Conservation (phyloP, 257 asterid genomes). For the Pogostemon cablin region DNA sequence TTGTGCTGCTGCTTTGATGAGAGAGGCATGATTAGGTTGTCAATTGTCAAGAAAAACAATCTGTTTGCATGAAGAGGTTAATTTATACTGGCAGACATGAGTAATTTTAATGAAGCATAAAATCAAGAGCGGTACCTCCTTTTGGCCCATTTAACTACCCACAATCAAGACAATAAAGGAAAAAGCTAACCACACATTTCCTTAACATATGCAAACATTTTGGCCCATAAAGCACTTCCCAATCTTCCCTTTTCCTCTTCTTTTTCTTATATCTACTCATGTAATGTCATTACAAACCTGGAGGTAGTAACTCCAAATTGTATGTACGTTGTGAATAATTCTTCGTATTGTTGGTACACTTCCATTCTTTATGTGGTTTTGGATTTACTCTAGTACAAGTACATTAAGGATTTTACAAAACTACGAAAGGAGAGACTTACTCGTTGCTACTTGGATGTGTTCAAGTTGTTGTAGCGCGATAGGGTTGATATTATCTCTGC, state of each 20-base stretch:
- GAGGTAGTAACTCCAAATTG: not conserved
- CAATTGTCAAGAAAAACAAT: not conserved
- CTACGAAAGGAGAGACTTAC: conserved; percentile 26
- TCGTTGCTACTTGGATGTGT: conserved; percentile 47
- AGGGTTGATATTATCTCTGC: conserved; percentile 66
- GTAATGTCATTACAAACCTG: conserved; percentile 8
- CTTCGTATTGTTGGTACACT: not conserved
- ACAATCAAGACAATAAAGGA: conserved; percentile 40
- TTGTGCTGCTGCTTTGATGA: conserved; percentile 8
- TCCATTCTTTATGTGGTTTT: conserved; percentile 23
- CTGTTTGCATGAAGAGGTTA: not conserved
- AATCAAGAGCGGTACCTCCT: conserved; percentile 29
- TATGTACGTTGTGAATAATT: not conserved
- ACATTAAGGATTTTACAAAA: conserved; percentile 22
- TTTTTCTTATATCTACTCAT: conserved; percentile 13
- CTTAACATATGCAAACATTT: conserved; percentile 29
- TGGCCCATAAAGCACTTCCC: conserved; percentile 28
- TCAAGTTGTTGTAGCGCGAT: conserved; percentile 46
- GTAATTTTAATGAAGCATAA: conserved; percentile 30
- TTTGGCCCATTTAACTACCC: conserved; percentile 41
- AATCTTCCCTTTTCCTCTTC: conserved; percentile 27
- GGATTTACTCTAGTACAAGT: conserved; percentile 27
- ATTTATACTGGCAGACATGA: conserved; percentile 35
- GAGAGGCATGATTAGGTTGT: no score
- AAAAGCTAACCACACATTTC: conserved; percentile 31